Evolutionary conservation across 176 grass and related monocot species (phyloP).

Genomic region (Dendrocalamus sinicus): DNA sequence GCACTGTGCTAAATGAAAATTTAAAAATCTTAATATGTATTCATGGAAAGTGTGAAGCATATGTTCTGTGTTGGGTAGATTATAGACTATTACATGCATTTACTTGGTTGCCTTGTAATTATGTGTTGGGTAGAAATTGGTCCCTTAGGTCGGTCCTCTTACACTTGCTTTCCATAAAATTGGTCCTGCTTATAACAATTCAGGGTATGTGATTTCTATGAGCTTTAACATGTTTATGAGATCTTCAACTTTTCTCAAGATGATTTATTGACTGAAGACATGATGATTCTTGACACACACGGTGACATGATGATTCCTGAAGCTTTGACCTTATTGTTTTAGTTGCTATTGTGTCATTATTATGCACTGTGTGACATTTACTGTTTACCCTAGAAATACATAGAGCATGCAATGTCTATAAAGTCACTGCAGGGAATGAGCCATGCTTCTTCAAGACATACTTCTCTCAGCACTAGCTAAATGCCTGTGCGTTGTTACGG

Average conservation of each 20-base stretch:
- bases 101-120: constrained; percentile 2
- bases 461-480: too few species aligned
- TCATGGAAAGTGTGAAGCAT: background rate
- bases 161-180: constrained; percentile 27
- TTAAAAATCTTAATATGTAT: background rate
- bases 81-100: background rate
- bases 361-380: background rate
- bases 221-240: constrained; percentile 63
- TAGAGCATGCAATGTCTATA: too few species aligned
- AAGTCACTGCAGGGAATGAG: too few species aligned
- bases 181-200: constrained; percentile 28
- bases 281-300: constrained; percentile 87
- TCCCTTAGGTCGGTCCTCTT: constrained; percentile 66
- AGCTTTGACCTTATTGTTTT: constrained; percentile 34
- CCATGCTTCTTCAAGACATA: too few species aligned
- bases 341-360: constrained; percentile 1
- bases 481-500: too few species aligned
- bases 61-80: background rate
- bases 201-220: constrained; percentile 45
- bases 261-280: constrained; percentile 97
- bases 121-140: too few species aligned
- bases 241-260: constrained; percentile 98
- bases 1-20: background rate
- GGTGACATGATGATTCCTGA: constrained; percentile 73
- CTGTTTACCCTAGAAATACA: too few species aligned